A percentile compares a stretch with the other conserved stretches of the same genome.
Evolutionary conservation across 2,329 filamentous ascomycete genomes (phyloP).

Genomic region (Colletotrichum destructivum): DNA sequence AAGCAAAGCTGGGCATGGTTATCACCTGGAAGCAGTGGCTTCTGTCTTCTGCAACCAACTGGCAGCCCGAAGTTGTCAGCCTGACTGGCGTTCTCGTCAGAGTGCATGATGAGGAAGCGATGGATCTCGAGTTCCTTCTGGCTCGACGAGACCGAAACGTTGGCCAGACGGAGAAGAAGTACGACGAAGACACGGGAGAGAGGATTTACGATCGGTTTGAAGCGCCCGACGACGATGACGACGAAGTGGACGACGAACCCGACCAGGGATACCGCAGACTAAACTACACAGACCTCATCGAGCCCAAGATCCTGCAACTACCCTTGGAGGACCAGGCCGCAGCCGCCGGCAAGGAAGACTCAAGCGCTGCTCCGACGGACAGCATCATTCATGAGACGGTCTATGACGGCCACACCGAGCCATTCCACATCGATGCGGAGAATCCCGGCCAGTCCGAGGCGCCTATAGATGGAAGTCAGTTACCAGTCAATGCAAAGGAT

Average conservation of each 20-base stretch:
- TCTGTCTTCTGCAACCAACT: conserved; percentile 73
- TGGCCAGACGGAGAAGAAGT: conserved; percentile 69
- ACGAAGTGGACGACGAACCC: conserved; percentile 66
- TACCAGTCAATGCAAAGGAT: conserved; percentile 45
- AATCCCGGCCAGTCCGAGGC: conserved; percentile 40
- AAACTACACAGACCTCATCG: conserved; percentile 74
- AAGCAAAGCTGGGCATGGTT: conserved; percentile 72
- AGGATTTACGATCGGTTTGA: conserved; percentile 86
- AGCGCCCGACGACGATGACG: conserved; percentile 74
- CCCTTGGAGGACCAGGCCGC: conserved; percentile 45
- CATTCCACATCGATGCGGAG: conserved; percentile 21
- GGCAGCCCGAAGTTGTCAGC: conserved; percentile 75
- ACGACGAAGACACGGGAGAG: conserved; percentile 78
- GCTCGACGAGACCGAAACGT: conserved; percentile 77
- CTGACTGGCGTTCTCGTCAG: conserved; percentile 78
- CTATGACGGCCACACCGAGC: conserved; percentile 30
- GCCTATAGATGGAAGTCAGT: conserved; percentile 50
- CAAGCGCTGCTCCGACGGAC: conserved; percentile 40
- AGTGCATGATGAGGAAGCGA: conserved; percentile 66
- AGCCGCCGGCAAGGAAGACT: conserved; percentile 45
- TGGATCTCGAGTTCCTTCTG: conserved; percentile 72
- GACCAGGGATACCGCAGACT: conserved; percentile 76
- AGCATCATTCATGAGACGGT: conserved; percentile 46
- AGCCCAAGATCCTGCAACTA: conserved; percentile 75
- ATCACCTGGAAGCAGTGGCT: conserved; percentile 78